Conservation (phyloP, 2,329 filamentous ascomycete species). For the Lecanicillium sp. region DNA sequence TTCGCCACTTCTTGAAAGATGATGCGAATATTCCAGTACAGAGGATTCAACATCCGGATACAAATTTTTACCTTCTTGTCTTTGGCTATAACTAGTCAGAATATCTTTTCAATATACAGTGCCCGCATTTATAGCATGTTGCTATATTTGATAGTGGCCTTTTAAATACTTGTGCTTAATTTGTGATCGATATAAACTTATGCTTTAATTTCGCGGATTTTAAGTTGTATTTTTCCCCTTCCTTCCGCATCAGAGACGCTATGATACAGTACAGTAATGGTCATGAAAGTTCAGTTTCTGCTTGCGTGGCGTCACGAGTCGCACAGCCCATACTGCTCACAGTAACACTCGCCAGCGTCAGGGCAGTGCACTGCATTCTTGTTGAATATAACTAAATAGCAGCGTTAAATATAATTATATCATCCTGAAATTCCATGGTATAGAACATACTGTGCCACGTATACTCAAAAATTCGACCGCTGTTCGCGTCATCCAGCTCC, state of each 20-base stretch:
- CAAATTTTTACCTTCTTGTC: conserved; percentile 9
- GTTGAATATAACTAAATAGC: conserved; percentile 51
- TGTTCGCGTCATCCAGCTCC: conserved; percentile 46
- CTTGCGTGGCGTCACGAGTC: conserved; percentile 20
- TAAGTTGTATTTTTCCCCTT: too few species aligned
- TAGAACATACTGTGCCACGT: conserved; percentile 55
- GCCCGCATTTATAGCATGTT: too few species aligned
- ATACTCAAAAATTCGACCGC: conserved; percentile 57
- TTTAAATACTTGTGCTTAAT: background rate
- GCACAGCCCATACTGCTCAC: conserved; percentile 59
- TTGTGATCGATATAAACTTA: conserved; percentile 1
- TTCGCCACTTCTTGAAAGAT: background rate
- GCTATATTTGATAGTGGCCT: too few species aligned
- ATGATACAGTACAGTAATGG: background rate
- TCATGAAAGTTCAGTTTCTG: background rate
- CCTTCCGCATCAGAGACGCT: background rate
- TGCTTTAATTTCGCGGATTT: too few species aligned
- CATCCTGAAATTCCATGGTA: background rate
- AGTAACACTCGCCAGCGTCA: conserved; percentile 57
- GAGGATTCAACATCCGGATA: conserved; percentile 13
- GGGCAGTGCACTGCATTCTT: conserved; percentile 55
- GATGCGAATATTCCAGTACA: conserved; percentile 1
- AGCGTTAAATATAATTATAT: background rate
- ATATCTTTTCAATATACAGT: background rate
- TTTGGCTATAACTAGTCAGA: background rate